Base-by-base conservation (phyloP, 148 eudicot genomes). In the Silene conica region DNA sequence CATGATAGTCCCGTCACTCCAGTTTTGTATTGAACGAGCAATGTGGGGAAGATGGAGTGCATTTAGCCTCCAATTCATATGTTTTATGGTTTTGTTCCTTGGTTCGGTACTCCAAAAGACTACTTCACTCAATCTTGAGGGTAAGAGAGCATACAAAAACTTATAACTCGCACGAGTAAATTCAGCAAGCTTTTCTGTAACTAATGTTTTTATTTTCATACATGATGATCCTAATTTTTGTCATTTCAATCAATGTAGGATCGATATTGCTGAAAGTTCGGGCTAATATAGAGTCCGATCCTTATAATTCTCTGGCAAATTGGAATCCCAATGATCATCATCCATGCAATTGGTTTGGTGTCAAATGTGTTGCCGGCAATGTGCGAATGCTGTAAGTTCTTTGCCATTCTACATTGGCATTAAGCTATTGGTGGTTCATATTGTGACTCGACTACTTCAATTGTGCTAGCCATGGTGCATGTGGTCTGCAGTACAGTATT, bases 311-410 rank as follows among this genome's bases (percentile, higher is more conserved):
- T 57, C 88, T 96, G 77, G 85, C 85, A 62, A 85, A 81, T 74
- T 96, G 97, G 99, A 79, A 89, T 79, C 80, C 82, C 68, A 62
- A 82, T 79, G 88, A 91, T 72, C 34, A 67, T 68, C 86, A 89
- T 65, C 92, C 92, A 7, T 96, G 99, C 79, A 74, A 65, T 64
- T 96, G 99, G 99, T 75, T 76, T 8, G 92, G 96, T 58, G 86
- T 92, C 76, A 76, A 76, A 13, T 96, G 97, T 75, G 81, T 84
- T 41, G 85, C 85, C 18, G 87, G 92, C 65, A 75, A 87, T 86
- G 99, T 96, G 75, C 82, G 87, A 70, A 82, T 62, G 80, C 85
- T 96, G 99, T 96, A 88, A 92, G 99, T 90, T 71, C 43, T 72
- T 67, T 45, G 46, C 73, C 73, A 22, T 65, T 7, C 28, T 78